Evolutionary conservation across 2,329 filamentous ascomycete species (phyloP), one percentile per base, ranked within the genome.

Genomic region (Colletotrichum liaoningense): DNA sequence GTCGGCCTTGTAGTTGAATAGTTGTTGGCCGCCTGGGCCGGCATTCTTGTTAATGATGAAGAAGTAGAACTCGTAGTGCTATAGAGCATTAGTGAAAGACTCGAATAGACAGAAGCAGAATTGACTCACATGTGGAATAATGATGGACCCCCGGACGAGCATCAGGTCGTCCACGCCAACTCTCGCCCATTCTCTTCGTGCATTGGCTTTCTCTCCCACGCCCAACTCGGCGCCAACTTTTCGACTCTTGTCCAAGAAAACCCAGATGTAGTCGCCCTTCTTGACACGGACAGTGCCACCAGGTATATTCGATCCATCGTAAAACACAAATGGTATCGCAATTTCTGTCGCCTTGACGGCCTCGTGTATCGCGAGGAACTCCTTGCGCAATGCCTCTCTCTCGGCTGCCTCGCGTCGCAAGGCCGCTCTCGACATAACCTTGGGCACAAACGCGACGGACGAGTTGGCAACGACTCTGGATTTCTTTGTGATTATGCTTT

Each of bases 11-110:
- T 95, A 98, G 79, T 94, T 89, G 81, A 99, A 98, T 11, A 99
- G 86, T 6, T 90, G 86, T 24, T 86, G 86, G 64, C 93, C 93
- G 49, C 91, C 91, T n/a, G 94, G 92, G 2, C 93, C 94, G 2
- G 90, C 83, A 30, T 91, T 93, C 79, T 93, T 94, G 82, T 98
- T 98, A 82, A 97, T 93, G 80, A 98, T 92, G 84, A 99, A 98
- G 84, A 96, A 97, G 82, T 98, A 97, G 81, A 99, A 95, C 76
- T 98, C 96, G 80, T 97, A 98, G 83, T 99, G 97, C 95, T 98
- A 80, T 59, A 66, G 67, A 35, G 69, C 28, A 76, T 80, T 72
- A 82, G 76, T 62, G 63, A 49, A 33, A 11, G 35, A 24, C 59
- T 52, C 59, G 33, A 69, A 71, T 64, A 73, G 30, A 56, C 4